Percentiles rank a stretch among this genome's conserved stretches.
These are phyloP conservation scores for Komagataella phaffii DNA, from an alignment of 805 yeast species.

Conservation along the genomic window DNA sequence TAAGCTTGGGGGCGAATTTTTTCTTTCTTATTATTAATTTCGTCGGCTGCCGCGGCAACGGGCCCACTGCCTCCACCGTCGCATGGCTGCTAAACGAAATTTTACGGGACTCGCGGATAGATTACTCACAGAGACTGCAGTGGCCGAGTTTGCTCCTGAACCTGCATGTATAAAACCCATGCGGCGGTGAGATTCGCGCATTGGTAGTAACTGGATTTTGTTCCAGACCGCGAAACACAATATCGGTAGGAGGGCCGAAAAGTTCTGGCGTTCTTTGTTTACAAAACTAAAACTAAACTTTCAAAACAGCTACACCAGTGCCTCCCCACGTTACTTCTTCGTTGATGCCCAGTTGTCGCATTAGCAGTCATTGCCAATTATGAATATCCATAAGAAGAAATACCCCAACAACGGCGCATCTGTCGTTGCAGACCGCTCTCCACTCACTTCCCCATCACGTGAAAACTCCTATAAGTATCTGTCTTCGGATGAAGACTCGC, in stretches of 20 bases:
- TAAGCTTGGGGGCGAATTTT: not conserved
- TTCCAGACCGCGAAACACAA: not conserved
- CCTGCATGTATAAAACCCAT: not conserved
- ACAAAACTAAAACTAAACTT: not conserved
- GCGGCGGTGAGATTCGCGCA: not conserved
- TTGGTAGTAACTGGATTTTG: not conserved
- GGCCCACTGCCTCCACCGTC: not conserved
- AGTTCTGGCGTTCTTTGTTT: not conserved
- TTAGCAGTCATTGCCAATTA: not conserved
- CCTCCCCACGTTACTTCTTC: not conserved
- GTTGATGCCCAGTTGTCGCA: not conserved
- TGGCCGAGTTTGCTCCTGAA: not conserved
- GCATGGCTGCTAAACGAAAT: not conserved
- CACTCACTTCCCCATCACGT: not conserved
- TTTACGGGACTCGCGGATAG: not conserved
- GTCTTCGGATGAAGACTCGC: not conserved
- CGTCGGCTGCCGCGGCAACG: not conserved
- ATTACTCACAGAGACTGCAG: not conserved
- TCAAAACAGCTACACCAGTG: not conserved
- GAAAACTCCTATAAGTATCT: not conserved
- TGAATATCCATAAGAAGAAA: not conserved
- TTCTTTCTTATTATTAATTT: too few relatives aligned
- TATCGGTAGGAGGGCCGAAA: not conserved
- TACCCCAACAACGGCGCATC: not conserved
- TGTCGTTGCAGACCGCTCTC: not conserved